Percentiles rank a stretch among this genome's conserved stretches.
Conservation (phyloP, 139 green algal genomes). For the Diplosphaera chodatii region DNA sequence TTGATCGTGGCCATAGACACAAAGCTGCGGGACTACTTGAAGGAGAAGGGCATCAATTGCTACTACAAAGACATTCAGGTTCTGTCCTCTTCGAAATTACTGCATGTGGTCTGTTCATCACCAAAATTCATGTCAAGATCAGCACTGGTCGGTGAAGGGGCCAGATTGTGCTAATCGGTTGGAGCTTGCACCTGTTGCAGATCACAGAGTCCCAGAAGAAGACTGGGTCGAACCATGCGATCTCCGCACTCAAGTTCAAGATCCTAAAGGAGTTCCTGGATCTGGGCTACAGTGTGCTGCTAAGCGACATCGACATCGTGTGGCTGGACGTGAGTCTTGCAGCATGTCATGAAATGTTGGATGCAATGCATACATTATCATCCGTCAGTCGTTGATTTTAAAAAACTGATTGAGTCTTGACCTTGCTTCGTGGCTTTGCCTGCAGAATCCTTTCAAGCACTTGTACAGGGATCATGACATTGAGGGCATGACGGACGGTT, state of each 20-base stretch:
- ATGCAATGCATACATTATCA: background rate
- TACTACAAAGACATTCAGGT: constrained; percentile 33
- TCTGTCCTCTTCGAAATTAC: no score
- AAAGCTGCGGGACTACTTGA: constrained; percentile 41
- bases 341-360: background rate
- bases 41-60: constrained; percentile 22
- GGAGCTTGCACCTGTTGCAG: background rate
- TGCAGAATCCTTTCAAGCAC: constrained; percentile 55
- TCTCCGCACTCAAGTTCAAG: constrained; percentile 80
- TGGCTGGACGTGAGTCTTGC: background rate
- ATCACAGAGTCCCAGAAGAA: constrained; percentile 44
- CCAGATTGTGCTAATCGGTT: no score
- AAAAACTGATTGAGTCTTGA: no score
- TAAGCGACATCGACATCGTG: constrained; percentile 93
- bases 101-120: no score
- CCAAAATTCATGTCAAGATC: no score
- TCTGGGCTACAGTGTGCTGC: constrained; percentile 84
- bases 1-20: constrained; percentile 88
- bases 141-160: no score
- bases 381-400: no score
- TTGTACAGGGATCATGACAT: constrained; percentile 72
- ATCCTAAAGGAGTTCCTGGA: constrained; percentile 86
- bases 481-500: constrained; percentile 57
- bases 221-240: constrained; percentile 69
- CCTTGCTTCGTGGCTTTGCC: background rate